Base-by-base conservation (phyloP, 768 basidiomycete genomes). In the Tulasnella sp. region DNA sequence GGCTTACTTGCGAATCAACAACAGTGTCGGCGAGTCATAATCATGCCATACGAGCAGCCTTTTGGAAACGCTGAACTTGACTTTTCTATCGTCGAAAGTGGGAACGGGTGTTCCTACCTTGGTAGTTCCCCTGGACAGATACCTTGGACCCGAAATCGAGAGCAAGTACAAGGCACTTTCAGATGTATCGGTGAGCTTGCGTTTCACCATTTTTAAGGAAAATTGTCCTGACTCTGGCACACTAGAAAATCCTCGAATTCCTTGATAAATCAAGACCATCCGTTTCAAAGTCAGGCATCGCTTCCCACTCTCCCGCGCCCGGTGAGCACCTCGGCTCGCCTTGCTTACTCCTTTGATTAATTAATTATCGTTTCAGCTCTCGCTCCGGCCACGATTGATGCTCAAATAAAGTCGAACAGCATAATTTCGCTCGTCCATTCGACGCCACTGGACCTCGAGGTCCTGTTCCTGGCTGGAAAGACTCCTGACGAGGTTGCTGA, bases 211-310 rank as follows among this genome's bases (percentile, higher is more conserved):
- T 22, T 38, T 0, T 14, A 49, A 68, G 77, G n/a, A n/a, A 77
- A 54, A 75, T 81, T 45, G 72, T 37, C 52, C 38, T 49, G 49
- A 67, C 38, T 49, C 15, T 79, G 68, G 15, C 64, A 49, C 78
- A 9, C 12, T 15, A 95, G 93, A 84, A 87, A 37, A 91, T 94
- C 78, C 86, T 92, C 71, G 89, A 91, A 76, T 93, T 95, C 81
- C 85, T 96, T 67, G 94, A 95, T 84, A 91, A 90, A 81, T 93
- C 93, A 17, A 89, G 94, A 67, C 92, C 90, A 0, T 82, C 87
- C 17, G 83, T 86, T 75, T 92, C 92, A 11, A 87, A 85, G 64
- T 90, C 91, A 4, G 87, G 89, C 79, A 90, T 92, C 5, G 91
- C 89, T 2, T 92, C 91, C 0, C 81, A 84, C 15, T 88, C 90